Evolutionary conservation across 345 rosid genomes (phyloP), one percentile per base, ranked within the genome.

Genomic region (Euclidium syriacum): DNA sequence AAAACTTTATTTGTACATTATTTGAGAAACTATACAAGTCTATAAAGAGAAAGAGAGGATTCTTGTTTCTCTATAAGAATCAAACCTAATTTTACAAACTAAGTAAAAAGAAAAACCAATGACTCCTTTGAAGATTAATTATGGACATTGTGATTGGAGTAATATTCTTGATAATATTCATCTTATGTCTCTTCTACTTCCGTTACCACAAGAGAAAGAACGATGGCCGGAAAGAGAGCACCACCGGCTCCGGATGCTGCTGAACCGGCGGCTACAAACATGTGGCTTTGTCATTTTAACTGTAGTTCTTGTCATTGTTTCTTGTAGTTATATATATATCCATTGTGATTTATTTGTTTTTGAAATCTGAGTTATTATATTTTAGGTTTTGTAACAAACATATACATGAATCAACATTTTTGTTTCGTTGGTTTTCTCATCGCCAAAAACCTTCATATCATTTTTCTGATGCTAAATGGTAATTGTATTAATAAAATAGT

Each of bases 41-140:
- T 58, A 32, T 23, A 32, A 59, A 44, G 6, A 25, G 14, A 46
- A 18, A 26, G 52, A 46, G n/a, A n/a, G n/a, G 6, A 9, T 34
- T 35, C 17, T 55, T 12, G 22, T 26, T 44, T 34, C 48, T 65
- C 39, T 54, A n/a, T 51, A 16, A 16, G 4, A 32, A 54, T 35
- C 43, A 48, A 48, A 20, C 10, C 10, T n/a, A 7, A 20, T 46
- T 23, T 9, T 34, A 46, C 25, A 47, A 34, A 35, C 7, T 1
- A 44, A 54, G 15, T 18, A 32, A 24, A 44, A 46, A 46, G 1
- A 20, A 36, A 47, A 38, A 9, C 6, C 1, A 30, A 57, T 67
- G 64, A 67, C 64, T 57, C 71, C 64, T 67, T 11, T 57, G 71
- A 67, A 67, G 64, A n/a, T n/a, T n/a, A n/a, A 67, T 56, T 47